Conservation (phyloP, 2,329 filamentous ascomycete species). For the Coniochaeta sp. region DNA sequence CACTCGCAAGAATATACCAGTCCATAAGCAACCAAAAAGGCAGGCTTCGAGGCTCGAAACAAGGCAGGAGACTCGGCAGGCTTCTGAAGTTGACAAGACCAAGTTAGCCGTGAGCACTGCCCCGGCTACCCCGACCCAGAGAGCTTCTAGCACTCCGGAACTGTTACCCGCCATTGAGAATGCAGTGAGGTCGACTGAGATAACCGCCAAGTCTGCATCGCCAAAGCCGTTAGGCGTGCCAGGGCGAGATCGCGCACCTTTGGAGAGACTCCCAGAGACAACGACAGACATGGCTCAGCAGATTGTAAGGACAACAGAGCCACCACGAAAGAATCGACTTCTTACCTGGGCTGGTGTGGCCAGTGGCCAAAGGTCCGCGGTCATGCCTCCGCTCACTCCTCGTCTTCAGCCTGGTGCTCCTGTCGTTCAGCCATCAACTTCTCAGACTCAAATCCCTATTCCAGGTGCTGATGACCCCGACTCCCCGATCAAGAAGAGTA, state of each 20-base stretch:
- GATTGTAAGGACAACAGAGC: not conserved
- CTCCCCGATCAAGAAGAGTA: not conserved
- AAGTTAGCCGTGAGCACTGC: not conserved
- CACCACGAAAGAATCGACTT: not conserved
- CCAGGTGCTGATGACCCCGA: not conserved
- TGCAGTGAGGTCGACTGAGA: not conserved
- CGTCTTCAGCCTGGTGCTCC: not conserved
- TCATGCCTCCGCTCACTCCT: not conserved
- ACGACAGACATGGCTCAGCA: not conserved
- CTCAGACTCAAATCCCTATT: not conserved
- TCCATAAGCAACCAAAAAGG: not conserved
- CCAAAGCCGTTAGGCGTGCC: not conserved
- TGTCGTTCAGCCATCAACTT: not conserved
- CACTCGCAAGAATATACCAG: not conserved
- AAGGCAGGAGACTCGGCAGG: not conserved
- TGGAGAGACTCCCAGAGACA: not conserved
- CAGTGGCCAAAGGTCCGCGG: not conserved
- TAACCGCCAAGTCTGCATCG: not conserved
- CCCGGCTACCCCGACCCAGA: not conserved
- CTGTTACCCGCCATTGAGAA: not conserved
- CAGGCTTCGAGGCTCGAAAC: no score
- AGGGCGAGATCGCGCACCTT: not conserved
- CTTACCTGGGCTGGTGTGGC: not conserved
- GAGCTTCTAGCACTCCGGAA: not conserved
- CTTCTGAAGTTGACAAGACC: not conserved